These are phyloP conservation scores for Aureobasidium sp. DNA, from an alignment of 2,329 filamentous ascomycete species.

Conservation along the genomic window DNA sequence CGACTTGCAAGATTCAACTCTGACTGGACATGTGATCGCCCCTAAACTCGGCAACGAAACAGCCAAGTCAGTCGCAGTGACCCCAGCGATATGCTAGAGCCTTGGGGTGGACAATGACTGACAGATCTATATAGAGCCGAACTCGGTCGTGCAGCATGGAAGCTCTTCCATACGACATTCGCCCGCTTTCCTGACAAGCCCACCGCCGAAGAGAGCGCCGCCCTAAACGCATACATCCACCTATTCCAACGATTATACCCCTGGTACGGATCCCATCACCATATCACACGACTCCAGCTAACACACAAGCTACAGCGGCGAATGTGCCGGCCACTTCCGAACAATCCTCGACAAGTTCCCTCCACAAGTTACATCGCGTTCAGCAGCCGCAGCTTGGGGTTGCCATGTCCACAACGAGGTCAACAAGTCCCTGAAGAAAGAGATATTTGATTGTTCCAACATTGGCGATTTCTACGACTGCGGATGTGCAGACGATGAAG, in stretches of 20 bases:
- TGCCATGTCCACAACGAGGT: constrained; percentile 62
- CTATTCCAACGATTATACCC: constrained; percentile 60
- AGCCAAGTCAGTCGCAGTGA: constrained; percentile 52
- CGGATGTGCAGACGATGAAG: constrained; percentile 48
- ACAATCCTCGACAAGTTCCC: constrained; percentile 55
- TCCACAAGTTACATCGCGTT: constrained; percentile 56
- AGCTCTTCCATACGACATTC: constrained; percentile 60
- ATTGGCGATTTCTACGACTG: constrained; percentile 63
- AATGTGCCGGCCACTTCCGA: constrained; percentile 59
- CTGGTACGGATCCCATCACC: constrained; percentile 37
- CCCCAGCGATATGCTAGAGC: no score
- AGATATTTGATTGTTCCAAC: constrained; percentile 56
- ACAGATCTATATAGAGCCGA: constrained; percentile 43
- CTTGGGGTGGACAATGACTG: neutral
- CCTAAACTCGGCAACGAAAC: constrained; percentile 79
- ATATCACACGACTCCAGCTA: neutral
- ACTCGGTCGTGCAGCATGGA: constrained; percentile 59
- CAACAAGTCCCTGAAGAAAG: constrained; percentile 55
- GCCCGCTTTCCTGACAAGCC: constrained; percentile 59
- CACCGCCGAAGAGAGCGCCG: constrained; percentile 52
- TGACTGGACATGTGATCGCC: constrained; percentile 66
- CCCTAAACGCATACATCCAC: constrained; percentile 54
- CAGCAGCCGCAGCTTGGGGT: constrained; percentile 58
- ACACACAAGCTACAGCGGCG: constrained; percentile 38
- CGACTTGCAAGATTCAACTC: constrained; percentile 26